Base-by-base conservation (phyloP, 371 early-diverging fungal genomes). In the Furculomyces boomerangus region DNA sequence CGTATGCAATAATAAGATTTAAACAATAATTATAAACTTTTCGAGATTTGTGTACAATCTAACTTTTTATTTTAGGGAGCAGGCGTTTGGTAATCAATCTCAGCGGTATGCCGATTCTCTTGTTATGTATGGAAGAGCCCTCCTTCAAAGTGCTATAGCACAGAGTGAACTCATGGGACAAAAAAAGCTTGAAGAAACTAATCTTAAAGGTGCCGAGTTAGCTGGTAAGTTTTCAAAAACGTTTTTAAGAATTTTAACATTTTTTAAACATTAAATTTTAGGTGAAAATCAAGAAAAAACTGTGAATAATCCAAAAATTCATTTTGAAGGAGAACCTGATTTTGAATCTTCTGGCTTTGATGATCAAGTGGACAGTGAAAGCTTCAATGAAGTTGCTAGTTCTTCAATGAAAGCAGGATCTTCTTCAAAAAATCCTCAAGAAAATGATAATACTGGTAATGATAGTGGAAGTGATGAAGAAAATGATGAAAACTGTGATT, bases 41-140 rank as follows among this genome's bases (percentile, higher is more conserved):
- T 30, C 20, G 13, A 35, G 30, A 13, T 54, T n/a, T n/a, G 52
- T 30, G 22, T 58, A 45, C 50, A 37, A 41, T 50, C 1, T 37
- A 31, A 26, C 50, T 29, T 59, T 49, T 3, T 8, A 28, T 28
- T 7, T 28, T 49, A 85, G 86, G 26, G 85, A 80, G 44, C 65
- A 76, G 48, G 55, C 73, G 3, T 74, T 80, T 64, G 90, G 90
- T 27, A 67, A 70, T 56, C 72, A 78, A 29, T 74, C 86, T 16
- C 72, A 74, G 40, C 71, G 77, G 51, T 84, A 79, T 61, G 91
- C 86, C 1, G 88, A 88, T 58, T 79, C 76, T 2, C 65, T 83
- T 53, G 82, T 83, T 47, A 55, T 77, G 57, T 90, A 89, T 57
- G 91, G 91, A 18, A 72, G 77, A 30, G 84, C 90, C 7, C 65